Percentiles rank a stretch among this genome's conserved stretches.
These are phyloP conservation scores for Biancaea sappan DNA, from an alignment of 306 rosid species.

Conservation along the genomic window DNA sequence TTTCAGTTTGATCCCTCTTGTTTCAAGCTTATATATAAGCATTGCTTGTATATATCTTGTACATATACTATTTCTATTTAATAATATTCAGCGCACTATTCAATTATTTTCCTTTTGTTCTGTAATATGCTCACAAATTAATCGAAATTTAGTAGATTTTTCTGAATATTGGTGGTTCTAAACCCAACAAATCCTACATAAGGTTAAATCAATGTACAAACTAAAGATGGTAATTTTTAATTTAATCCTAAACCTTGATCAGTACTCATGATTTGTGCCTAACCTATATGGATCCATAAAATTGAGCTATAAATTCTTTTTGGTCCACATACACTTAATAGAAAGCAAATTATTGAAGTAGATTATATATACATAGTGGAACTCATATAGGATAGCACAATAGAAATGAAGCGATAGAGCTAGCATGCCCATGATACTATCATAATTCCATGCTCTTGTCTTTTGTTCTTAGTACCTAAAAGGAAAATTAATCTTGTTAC, in stretches of 20 bases:
- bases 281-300: slow-evolving; percentile 25
- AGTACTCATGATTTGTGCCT: slow-evolving; percentile 1
- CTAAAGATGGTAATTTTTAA: neutral
- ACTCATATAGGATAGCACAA: slow-evolving; percentile 40
- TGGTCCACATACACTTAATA: slow-evolving; percentile 11
- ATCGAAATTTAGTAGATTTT: too few relatives aligned
- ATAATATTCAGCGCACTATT: too few relatives aligned
- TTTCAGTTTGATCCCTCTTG: too few relatives aligned
- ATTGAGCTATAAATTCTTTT: slow-evolving; percentile 21
- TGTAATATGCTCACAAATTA: too few relatives aligned
- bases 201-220: too few relatives aligned
- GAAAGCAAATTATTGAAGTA: slow-evolving; percentile 19
- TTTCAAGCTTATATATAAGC: too few relatives aligned
- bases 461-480: slow-evolving; percentile 35
- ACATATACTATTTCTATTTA: too few relatives aligned
- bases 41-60: too few relatives aligned
- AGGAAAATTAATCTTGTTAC: slow-evolving; percentile 34
- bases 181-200: too few relatives aligned
- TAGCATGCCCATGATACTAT: neutral
- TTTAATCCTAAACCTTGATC: neutral
- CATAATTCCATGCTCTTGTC: slow-evolving; percentile 35
- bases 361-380: slow-evolving; percentile 35
- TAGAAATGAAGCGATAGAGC: slow-evolving; percentile 12
- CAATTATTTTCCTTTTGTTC: too few relatives aligned
- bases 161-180: too few relatives aligned